These are phyloP conservation scores for Suhomyces choctaworum DNA, from an alignment of 1,139 yeast species.

Conservation along the genomic window DNA sequence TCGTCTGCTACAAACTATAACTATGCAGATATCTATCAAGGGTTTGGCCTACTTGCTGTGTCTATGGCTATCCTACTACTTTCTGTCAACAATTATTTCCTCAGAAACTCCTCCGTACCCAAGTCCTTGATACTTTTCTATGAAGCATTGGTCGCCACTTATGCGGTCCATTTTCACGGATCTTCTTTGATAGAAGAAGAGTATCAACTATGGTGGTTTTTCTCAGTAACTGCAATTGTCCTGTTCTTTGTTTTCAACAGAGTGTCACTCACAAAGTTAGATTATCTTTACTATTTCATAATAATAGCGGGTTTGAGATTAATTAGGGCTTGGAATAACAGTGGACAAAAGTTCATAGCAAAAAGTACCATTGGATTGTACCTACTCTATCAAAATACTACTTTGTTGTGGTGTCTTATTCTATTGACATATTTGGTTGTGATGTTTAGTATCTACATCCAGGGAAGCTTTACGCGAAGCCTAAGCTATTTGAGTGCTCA, in stretches of 20 bases:
- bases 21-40: conserved; percentile 49
- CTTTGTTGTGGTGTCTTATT: conserved; percentile 52
- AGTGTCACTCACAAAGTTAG: conserved; percentile 1
- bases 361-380: conserved; percentile 49
- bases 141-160: conserved; percentile 39
- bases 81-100: conserved; percentile 20
- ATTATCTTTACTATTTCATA: conserved; percentile 20
- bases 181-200: conserved; percentile 96
- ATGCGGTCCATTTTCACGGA: conserved; percentile 71
- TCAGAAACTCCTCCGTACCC: conserved; percentile 13
- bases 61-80: conserved; percentile 27
- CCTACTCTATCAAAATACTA: conserved; percentile 32
- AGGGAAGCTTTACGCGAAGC: conserved; percentile 28
- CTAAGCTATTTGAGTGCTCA: conserved; percentile 11
- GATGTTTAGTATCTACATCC: conserved; percentile 26
- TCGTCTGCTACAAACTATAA: conserved; percentile 75
- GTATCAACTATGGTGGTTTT: conserved; percentile 95
- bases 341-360: conserved; percentile 76
- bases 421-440: conserved; percentile 37
- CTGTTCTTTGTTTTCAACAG: conserved; percentile 17
- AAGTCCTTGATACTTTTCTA: conserved; percentile 23
- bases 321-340: conserved; percentile 83
- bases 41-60: conserved; percentile 33
- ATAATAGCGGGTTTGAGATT: conserved; percentile 51
- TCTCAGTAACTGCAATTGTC: conserved; percentile 35